Evolutionary conservation across 2,329 filamentous ascomycete genomes (phyloP), one percentile per base, ranked within the genome.

Genomic region (Talaromyces sp.): DNA sequence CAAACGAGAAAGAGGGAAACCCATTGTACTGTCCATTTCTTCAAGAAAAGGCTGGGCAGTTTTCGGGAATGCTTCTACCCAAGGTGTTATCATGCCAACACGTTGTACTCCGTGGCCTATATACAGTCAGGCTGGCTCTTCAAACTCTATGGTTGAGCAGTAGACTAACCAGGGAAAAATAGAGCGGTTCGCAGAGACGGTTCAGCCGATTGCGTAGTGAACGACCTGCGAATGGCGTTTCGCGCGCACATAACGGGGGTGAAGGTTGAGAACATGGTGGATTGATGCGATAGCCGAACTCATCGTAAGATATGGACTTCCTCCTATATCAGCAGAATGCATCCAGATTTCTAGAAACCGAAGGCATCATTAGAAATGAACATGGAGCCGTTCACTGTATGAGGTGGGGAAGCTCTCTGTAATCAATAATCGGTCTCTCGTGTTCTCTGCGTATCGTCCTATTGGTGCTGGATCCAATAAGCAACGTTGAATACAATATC

Each of bases 51-150:
- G 87, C 50, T 85, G 84, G 31, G 90, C 89, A 33, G 91, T 96
- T 62, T 81, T 77, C 13, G 94, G 94, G 76, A 97, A 98, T 66
- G 90, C 89, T 72, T 93, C 87, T 70, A 96, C 83, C 93, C 94
- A 97, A 52, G 92, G 89, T 39, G 85, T 87, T 65, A 91, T 84
- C 92, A 96, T 96, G 78, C 91, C 92, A 61, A 96, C 90, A 74
- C 91, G 89, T 76, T 96, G 92, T 19, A 96, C 92, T 70, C 92
- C 92, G 80, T 96, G 92, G 71, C 92, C 92, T 93, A 73, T 41
- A 19, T 62, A 64, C 63, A n/a, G 43, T 41, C 67, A 63, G 31
- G 33, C 41, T 19, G 25, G 39, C 11, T 45, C 41, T 47, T 3
- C 13, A 17, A 25, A 41, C 15, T 37, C n/a, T 22, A 57, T 25